A percentile compares a stretch with the other conserved stretches of the same genome.
Evolutionary conservation across 202 grass and related monocot genomes (phyloP).

Genomic region (Elaeis oleifera): DNA sequence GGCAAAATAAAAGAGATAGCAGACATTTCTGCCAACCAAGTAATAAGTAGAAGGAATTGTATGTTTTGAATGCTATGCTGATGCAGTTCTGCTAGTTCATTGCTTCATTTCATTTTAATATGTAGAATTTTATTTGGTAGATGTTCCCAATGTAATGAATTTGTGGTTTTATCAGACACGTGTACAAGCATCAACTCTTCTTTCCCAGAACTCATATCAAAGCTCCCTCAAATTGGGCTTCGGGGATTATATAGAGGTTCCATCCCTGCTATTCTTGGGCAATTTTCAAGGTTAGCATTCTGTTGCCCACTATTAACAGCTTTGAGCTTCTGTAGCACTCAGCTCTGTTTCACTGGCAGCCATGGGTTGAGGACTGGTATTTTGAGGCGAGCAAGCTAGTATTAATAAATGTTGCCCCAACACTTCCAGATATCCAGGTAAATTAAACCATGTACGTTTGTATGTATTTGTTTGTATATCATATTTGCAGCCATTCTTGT

Average conservation of each 20-base stretch:
- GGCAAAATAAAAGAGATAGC: no score
- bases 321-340: background rate
- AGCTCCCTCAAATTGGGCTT: slow-evolving; percentile 82
- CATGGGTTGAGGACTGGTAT: slow-evolving; percentile 98
- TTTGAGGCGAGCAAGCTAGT: slow-evolving; percentile 93
- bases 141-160: slow-evolving; percentile 9
- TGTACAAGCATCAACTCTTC: slow-evolving; percentile 92
- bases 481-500: no score
- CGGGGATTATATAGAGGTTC: slow-evolving; percentile 88
- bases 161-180: slow-evolving; percentile 49
- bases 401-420: slow-evolving; percentile 77
- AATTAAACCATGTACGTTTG: no score
- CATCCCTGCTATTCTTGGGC: slow-evolving; percentile 82
- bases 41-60: no score
- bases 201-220: slow-evolving; percentile 79
- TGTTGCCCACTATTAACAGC: slow-evolving; percentile 4
- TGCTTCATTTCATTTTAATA: no score
- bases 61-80: no score
- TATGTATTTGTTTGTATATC: no score
- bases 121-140: background rate
- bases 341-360: slow-evolving; percentile 37
- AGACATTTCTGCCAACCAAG: no score
- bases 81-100: no score
- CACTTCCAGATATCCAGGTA: slow-evolving; percentile 88
- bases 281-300: slow-evolving; percentile 68